Percentiles rank a stretch among this genome's conserved stretches.
phyloP scores from a whole-genome alignment of 2,329 filamentous ascomycete species.

The Rhynchosporium agropyri region DNA sequence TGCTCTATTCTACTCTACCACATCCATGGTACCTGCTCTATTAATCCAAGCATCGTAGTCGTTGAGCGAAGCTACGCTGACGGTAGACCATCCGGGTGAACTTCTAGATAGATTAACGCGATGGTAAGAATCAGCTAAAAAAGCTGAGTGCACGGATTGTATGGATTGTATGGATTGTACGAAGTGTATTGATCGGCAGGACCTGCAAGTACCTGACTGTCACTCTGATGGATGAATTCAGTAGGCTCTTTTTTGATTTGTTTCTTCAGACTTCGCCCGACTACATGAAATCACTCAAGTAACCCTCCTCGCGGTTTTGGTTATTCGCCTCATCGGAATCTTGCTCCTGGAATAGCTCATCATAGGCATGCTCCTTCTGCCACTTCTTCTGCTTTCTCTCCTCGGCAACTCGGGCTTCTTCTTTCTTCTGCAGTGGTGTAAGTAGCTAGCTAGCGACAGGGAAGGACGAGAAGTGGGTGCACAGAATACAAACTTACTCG shows the following conservation, averaged over 20 bases:
- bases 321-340: conserved; percentile 79
- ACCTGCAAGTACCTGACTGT: too few species aligned
- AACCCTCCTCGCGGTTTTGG: conserved; percentile 76
- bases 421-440: conserved; percentile 62
- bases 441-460: conserved; percentile 5
- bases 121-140: not conserved
- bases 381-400: conserved; percentile 88
- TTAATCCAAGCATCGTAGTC: too few species aligned
- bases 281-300: conserved; percentile 94
- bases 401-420: conserved; percentile 71
- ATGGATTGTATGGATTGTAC: not conserved
- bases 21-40: too few species aligned
- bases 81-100: too few species aligned
- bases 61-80: too few species aligned
- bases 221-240: too few species aligned
- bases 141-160: not conserved
- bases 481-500: conserved; percentile 54
- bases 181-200: not conserved
- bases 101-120: too few species aligned
- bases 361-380: conserved; percentile 97
- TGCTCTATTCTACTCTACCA: too few species aligned
- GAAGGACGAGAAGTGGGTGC: not conserved
- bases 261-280: conserved; percentile 22
- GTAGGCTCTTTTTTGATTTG: not conserved
- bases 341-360: conserved; percentile 85